A percentile compares a stretch with the other conserved stretches of the same genome.
Conservation (phyloP, 2,329 filamentous ascomycete species). For the Lachnellula hyalina region DNA sequence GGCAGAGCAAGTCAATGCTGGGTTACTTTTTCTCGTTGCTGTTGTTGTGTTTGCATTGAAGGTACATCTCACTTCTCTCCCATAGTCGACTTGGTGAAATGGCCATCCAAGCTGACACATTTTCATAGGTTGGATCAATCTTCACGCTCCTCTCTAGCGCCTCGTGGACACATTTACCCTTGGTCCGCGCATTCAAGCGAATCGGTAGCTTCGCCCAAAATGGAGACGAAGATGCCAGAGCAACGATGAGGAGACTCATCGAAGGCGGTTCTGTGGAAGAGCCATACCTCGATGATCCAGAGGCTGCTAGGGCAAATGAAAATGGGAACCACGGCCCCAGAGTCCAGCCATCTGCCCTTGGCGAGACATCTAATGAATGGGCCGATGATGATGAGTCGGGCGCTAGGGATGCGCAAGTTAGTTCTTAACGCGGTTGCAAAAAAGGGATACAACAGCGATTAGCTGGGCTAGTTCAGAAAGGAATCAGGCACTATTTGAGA, state of each 20-base stretch:
- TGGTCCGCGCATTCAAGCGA: slow-evolving; percentile 15
- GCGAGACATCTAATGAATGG: slow-evolving; percentile 20
- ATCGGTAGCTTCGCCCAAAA: slow-evolving; percentile 10
- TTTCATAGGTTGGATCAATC: slow-evolving; percentile 19
- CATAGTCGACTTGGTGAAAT: not conserved
- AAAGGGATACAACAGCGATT: too few relatives aligned
- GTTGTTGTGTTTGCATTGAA: slow-evolving; percentile 50
- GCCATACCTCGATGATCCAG: slow-evolving; percentile 23
- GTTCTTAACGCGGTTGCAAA: too few relatives aligned
- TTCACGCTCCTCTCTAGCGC: slow-evolving; percentile 25
- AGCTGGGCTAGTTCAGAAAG: too few relatives aligned
- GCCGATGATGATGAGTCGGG: slow-evolving; percentile 9
- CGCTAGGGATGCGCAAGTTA: too few relatives aligned
- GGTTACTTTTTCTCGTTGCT: slow-evolving; percentile 50
- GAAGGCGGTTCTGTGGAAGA: slow-evolving; percentile 18
- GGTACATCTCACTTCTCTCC: slow-evolving; percentile 35
- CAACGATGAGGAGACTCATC: slow-evolving; percentile 21
- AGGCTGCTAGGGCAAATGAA: not conserved
- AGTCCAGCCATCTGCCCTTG: slow-evolving; percentile 23
- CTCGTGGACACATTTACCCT: slow-evolving; percentile 18
- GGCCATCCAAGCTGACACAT: not conserved
- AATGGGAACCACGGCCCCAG: slow-evolving; percentile 15
- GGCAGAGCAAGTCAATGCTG: slow-evolving; percentile 47
- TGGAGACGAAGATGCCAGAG: slow-evolving; percentile 19
- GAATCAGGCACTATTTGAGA: too few relatives aligned